Conservation (phyloP, 2,329 filamentous ascomycete genomes). For the Blumeria graminis region DNA sequence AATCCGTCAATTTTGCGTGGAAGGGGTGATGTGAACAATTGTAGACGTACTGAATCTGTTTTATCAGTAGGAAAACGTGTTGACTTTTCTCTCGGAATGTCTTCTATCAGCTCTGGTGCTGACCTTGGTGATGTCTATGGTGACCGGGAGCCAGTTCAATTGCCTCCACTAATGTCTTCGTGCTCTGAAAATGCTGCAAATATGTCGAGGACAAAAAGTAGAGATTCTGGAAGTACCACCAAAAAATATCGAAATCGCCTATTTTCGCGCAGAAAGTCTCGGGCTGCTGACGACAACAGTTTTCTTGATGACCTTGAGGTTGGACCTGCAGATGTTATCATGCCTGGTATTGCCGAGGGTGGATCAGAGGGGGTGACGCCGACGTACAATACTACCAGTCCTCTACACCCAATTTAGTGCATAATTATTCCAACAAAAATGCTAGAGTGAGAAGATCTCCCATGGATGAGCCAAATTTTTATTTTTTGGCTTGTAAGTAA, state of each 20-base stretch:
- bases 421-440: no score
- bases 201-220: slow-evolving; percentile 11
- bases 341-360: slow-evolving; percentile 16
- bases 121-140: slow-evolving; percentile 41
- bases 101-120: slow-evolving; percentile 29
- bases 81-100: slow-evolving; percentile 48
- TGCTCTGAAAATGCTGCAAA: slow-evolving; percentile 6
- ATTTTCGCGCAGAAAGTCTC: slow-evolving; percentile 24
- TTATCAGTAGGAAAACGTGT: slow-evolving; percentile 35
- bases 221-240: slow-evolving; percentile 12
- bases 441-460: no score
- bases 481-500: no score
- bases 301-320: slow-evolving; percentile 12
- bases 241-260: slow-evolving; percentile 34
- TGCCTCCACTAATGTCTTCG: slow-evolving; percentile 17
- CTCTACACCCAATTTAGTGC: no score
- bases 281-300: slow-evolving; percentile 9
- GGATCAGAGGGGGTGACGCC: background rate
- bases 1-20: slow-evolving; percentile 25
- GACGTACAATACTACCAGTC: no score
- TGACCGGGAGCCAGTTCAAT: slow-evolving; percentile 20
- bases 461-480: no score
- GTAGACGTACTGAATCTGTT: slow-evolving; percentile 30
- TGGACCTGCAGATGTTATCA: slow-evolving; percentile 13
- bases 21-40: slow-evolving; percentile 18